Conservation (phyloP, 208 protist species). For the Trypanosoma avium region DNA sequence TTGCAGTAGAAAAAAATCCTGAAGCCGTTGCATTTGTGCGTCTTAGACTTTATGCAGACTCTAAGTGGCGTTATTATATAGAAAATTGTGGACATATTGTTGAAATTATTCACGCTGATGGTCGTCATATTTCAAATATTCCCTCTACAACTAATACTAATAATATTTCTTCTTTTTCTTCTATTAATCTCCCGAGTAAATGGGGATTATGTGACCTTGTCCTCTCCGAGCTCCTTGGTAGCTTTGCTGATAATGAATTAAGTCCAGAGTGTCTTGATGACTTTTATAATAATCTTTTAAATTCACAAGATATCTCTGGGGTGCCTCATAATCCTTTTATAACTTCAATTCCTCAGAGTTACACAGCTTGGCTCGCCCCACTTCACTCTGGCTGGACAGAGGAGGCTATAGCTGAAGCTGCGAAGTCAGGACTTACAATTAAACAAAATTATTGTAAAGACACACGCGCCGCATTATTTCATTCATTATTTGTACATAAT, state of each 20-base stretch:
- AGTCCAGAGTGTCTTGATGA: constrained; percentile 99
- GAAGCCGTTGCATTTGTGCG: constrained; percentile 93
- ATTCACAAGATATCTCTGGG: constrained; percentile 35
- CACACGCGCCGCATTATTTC: constrained; percentile 53
- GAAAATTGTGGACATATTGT: constrained; percentile 85
- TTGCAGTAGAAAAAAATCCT: constrained; percentile 98
- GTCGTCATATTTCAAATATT: constrained; percentile 56
- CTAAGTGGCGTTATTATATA: constrained; percentile 57
- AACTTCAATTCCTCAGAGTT: constrained; percentile 68
- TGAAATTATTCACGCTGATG: constrained; percentile 90
- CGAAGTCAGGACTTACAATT: constrained; percentile 66
- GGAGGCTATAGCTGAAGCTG: constrained; percentile 48
- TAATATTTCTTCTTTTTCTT: no score
- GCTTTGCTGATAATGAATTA: constrained; percentile 99
- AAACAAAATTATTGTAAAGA: constrained; percentile 41
- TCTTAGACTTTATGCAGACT: constrained; percentile 48
- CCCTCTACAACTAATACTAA: constrained; percentile 2
- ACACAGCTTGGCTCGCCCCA: constrained; percentile 81
- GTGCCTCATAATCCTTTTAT: constrained; percentile 48
- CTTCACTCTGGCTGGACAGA: constrained; percentile 66
- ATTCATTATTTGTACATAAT: constrained; percentile 79
- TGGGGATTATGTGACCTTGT: constrained; percentile 94
- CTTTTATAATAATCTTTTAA: constrained; percentile 64
- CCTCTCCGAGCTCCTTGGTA: constrained; percentile 98
- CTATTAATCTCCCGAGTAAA: constrained; percentile 47